Evolutionary conservation across 129 eudicot genomes (phyloP), one percentile per base, ranked within the genome.

Genomic region (Centrapalus pauciflorus): DNA sequence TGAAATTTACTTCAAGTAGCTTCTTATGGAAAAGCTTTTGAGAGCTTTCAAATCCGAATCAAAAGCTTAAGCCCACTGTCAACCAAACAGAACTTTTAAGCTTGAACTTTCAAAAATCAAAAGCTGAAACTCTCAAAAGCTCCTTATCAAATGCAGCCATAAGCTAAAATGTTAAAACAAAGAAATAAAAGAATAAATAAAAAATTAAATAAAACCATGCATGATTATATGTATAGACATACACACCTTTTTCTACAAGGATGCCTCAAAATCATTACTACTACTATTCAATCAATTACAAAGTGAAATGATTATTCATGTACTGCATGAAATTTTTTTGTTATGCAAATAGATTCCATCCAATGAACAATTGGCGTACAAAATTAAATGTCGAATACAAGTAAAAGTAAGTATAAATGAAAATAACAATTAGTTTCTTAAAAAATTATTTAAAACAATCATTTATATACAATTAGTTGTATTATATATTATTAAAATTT

Each of bases 211-310:
- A 6, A 2, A 7, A 34, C 40, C 40, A 11, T 37, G 0, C 12
- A 11, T 37, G 3, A 12, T 12, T 43, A 43, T 43, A 41, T 41
- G n/a, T 43, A 43, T 43, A 16, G 14, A 16, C 17, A 14, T 46
- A 14, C 1, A 14, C 12, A 8, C 7, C 14, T 55, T 27, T 55
- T 25, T 21, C 61, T 55, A 11, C 35, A 26, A 27, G 61, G 35
- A 10, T 55, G 61, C 27, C 61, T 37, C 61, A 27, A 43, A 64
- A 64, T 41, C 56, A 64, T 64, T 43, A 21, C 55, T n/a, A 26
- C 3, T 64, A 64, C 38, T 41, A 38, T 43, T 64, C 26, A 64
- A 64, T 64, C 69, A 64, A 43, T 43, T 41, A 64, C 16, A 14
- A 25, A 64, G 56, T 41, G 40, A 8, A 38, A 64, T 64, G 38